Base-by-base conservation (phyloP, 139 green algal genomes). In the Parachlorella kessleri region DNA sequence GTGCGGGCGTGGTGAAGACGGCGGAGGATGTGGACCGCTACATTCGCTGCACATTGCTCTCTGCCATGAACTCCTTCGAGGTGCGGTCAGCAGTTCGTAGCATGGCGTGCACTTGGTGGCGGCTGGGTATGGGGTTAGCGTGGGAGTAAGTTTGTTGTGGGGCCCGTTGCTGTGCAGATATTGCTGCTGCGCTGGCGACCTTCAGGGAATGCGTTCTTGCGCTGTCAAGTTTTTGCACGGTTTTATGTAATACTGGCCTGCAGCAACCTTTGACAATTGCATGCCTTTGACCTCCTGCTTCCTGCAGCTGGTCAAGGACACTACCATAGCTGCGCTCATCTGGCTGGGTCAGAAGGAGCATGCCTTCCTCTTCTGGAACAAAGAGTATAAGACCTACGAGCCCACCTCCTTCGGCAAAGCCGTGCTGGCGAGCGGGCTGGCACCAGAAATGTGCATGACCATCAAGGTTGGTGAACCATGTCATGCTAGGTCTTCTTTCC, bases 1-100 rank as follows among this genome's bases (percentile, higher is more conserved):
- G 85, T 1, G 70, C 37, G 88, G 90, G 6, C 14, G 88, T 83
- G 10, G 93, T 96, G 55, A 69, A 54, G 42, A 92, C 77, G 4
- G 55, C 77, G 0, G 21, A 53, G 2, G 94, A 96, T 71, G 85
- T 97, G 33, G 80, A 92, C 48, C 80, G 88, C 35, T 96, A 93
- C 84, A 85, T 95, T 55, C 66, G 89, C 37, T 93, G 86, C 85
- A 97, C 92, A 24, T 86, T 98, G 74, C 85, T 97, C 66, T 55
- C 81, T 10, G 83, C 87, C 32, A 89, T 75, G 55, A 88, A 88
- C 66, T 73, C 70, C 42, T 73, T 83, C 54, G 42, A 87, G 65
- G 73, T 87, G 5, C 0, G 72, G 32, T 3, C 1, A 2, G 8
- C 6, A 30, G n/a, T 66, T n/a, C n/a, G n/a, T n/a, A n/a, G n/a